Conservation (phyloP, 129 eudicot species). For the Centella asiatica region DNA sequence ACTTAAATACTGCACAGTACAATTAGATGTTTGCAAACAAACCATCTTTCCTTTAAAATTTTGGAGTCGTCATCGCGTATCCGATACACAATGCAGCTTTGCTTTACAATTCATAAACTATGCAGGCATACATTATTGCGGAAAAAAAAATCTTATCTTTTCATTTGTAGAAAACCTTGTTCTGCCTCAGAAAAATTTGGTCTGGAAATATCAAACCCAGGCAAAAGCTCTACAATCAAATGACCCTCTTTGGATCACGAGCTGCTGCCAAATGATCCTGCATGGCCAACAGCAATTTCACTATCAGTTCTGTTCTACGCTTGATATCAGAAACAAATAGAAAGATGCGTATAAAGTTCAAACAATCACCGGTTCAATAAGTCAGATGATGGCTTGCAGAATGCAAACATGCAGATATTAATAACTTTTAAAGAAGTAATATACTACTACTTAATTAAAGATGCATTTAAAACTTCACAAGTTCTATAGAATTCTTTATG, state of each 20-base stretch:
- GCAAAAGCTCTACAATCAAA: conserved; percentile 16
- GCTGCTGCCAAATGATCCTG: conserved; percentile 97
- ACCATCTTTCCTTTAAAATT: not conserved
- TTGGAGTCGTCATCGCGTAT: not conserved
- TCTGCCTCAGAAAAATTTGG: not conserved
- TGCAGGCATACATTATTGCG: conserved; percentile 7
- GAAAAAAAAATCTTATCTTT: not conserved
- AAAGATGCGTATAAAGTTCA: not conserved
- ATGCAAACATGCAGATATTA: too few species aligned
- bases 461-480: too few species aligned
- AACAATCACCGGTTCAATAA: too few species aligned
- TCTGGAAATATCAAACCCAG: not conserved
- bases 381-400: too few species aligned
- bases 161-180: not conserved
- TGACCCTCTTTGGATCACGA: conserved; percentile 75
- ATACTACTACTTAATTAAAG: too few species aligned
- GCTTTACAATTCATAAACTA: not conserved
- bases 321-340: not conserved
- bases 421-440: too few species aligned
- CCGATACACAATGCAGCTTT: not conserved
- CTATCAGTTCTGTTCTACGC: not conserved
- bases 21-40: not conserved
- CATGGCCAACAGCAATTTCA: conserved; percentile 14
- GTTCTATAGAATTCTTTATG: too few species aligned
- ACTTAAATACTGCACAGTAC: not conserved